Evolutionary conservation across 2,329 filamentous ascomycete species (phyloP).

Genomic region (Plectosphaerella cucumerina): DNA sequence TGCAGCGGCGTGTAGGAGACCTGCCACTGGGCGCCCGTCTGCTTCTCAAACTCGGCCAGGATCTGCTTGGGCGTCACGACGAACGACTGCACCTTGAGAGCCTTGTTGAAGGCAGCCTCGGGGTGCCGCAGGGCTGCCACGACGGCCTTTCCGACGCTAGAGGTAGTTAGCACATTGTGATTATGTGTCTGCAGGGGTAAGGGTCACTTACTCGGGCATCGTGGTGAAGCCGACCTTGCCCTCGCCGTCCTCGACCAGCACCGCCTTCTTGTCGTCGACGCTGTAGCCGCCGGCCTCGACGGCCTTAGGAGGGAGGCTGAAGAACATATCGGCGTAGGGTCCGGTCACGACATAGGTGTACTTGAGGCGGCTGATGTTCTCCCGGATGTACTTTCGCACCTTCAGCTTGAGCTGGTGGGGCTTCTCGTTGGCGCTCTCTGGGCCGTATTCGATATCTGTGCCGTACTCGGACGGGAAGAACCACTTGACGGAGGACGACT

Average conservation of each 20-base stretch:
- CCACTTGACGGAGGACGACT: slow-evolving; percentile 48
- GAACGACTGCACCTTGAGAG: slow-evolving; percentile 68
- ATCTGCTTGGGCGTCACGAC: slow-evolving; percentile 60
- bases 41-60: slow-evolving; percentile 62
- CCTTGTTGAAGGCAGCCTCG: slow-evolving; percentile 45
- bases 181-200: background rate
- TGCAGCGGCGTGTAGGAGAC: slow-evolving; percentile 48
- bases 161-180: background rate
- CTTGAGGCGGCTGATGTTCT: slow-evolving; percentile 47
- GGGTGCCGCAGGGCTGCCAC: slow-evolving; percentile 58
- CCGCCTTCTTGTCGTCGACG: slow-evolving; percentile 49
- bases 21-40: slow-evolving; percentile 56
- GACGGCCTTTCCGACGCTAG: slow-evolving; percentile 62
- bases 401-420: slow-evolving; percentile 68
- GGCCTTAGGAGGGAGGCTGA: slow-evolving; percentile 33
- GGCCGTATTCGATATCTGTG: slow-evolving; percentile 59
- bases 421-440: slow-evolving; percentile 53
- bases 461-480: slow-evolving; percentile 68
- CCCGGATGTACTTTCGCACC: slow-evolving; percentile 57
- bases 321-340: slow-evolving; percentile 62
- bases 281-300: slow-evolving; percentile 54
- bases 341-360: slow-evolving; percentile 68
- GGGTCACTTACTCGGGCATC: slow-evolving; percentile 56
- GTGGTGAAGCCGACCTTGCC: slow-evolving; percentile 64
- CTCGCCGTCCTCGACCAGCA: slow-evolving; percentile 58